Conservation (phyloP, 768 basidiomycete genomes). For the Podaxis pistillaris region DNA sequence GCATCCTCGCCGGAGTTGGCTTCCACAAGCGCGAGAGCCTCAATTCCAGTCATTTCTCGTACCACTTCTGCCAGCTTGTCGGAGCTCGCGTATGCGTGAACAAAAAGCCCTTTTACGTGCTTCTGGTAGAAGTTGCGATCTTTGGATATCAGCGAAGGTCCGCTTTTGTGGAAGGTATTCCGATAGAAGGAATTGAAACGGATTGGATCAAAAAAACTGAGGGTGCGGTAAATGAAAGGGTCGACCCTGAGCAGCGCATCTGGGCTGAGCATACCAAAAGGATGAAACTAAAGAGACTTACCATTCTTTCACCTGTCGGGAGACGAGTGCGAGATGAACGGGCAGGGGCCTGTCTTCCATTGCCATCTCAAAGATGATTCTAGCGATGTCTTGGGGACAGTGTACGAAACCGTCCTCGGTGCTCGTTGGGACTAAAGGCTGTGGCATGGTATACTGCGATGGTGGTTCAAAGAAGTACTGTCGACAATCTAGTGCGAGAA, state of each 20-base stretch:
- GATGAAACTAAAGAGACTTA: slow-evolving; percentile 35
- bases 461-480: neutral
- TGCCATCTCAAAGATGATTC: neutral
- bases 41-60: neutral
- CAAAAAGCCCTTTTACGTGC: neutral
- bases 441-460: neutral
- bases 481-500: neutral
- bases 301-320: neutral
- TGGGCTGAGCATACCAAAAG: neutral
- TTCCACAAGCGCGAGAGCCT: neutral
- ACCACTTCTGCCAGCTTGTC: neutral
- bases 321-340: neutral
- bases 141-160: neutral
- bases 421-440: neutral
- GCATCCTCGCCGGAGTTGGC: neutral
- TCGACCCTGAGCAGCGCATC: neutral
- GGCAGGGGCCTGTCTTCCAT: neutral
- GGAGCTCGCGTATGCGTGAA: neutral
- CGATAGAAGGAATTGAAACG: neutral
- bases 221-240: neutral
- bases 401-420: neutral
- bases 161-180: neutral
- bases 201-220: neutral
- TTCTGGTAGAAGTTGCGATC: neutral
- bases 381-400: neutral